A percentile compares a stretch with the other conserved stretches of the same genome.
Conservation (phyloP, 164 flowering plant genomes). For the Stephania cephalantha region DNA sequence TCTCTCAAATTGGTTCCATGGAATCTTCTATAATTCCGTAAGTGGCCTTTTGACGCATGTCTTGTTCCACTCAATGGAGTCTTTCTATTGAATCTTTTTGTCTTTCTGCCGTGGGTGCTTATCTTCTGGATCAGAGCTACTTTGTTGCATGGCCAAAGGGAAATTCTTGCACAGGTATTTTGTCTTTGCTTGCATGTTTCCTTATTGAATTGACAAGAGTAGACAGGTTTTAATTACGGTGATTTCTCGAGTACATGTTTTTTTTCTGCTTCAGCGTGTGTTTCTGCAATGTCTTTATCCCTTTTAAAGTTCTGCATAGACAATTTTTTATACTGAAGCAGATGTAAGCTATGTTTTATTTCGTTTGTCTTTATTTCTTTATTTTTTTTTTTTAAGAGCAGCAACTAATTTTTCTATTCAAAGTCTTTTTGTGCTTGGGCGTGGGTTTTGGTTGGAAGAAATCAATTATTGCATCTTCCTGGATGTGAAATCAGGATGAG, state of each 20-base stretch:
- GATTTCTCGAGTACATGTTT: neutral
- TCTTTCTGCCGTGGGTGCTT: neutral
- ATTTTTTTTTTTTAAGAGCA: too few species aligned
- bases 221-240: neutral
- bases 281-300: neutral
- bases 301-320: neutral
- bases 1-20: conserved; percentile 57
- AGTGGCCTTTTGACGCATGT: conserved; percentile 21
- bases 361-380: neutral
- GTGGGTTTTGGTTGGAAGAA: neutral
- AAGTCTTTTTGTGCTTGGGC: too few species aligned
- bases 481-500: neutral
- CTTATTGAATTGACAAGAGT: neutral
- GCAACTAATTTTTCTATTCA: too few species aligned
- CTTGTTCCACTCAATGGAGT: neutral
- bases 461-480: neutral
- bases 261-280: neutral
- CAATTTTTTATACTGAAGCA: neutral
- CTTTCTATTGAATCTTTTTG: conserved; percentile 7
- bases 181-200: neutral
- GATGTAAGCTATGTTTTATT: neutral
- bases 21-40: conserved; percentile 89
- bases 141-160: conserved; percentile 85
- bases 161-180: conserved; percentile 65
- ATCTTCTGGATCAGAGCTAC: conserved; percentile 52